Evolutionary conservation across 208 protist species (phyloP).

Genomic region (Wallacemonas sp.): DNA sequence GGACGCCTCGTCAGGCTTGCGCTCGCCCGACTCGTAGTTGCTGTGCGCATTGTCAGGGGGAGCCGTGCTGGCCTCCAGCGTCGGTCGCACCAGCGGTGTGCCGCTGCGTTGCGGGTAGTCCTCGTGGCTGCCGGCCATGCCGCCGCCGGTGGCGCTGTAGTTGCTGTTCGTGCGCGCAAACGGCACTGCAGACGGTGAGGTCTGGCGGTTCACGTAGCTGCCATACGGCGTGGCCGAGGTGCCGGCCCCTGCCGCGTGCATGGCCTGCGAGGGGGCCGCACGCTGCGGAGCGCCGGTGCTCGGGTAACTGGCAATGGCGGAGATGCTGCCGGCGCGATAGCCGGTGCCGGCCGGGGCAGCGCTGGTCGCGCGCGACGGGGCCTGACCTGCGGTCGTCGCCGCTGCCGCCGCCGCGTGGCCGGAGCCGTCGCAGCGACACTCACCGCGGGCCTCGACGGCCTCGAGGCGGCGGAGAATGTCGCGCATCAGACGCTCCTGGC

Average conservation of each 20-base stretch:
- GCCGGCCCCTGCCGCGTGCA: background rate
- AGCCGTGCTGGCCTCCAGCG: constrained; percentile 34
- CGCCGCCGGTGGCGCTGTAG: constrained; percentile 17
- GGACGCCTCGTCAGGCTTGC: constrained; percentile 53
- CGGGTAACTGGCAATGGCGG: background rate
- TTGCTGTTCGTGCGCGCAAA: constrained; percentile 22
- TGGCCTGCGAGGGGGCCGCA: background rate
- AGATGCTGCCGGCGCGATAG: constrained; percentile 5
- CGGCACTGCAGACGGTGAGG: constrained; percentile 14
- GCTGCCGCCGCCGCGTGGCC: constrained; percentile 17
- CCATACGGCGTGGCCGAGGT: constrained; percentile 5
- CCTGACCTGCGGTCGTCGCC: background rate
- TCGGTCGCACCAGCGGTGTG: constrained; percentile 37
- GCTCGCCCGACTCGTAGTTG: constrained; percentile 55
- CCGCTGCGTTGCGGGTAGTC: constrained; percentile 29
- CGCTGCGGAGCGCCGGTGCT: background rate
- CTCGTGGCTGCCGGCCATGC: constrained; percentile 14
- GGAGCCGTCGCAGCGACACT: constrained; percentile 37
- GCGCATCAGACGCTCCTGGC: constrained; percentile 31
- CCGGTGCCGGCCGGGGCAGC: background rate
- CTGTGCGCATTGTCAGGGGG: constrained; percentile 58
- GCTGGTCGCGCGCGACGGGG: background rate
- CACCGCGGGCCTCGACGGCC: constrained; percentile 50
- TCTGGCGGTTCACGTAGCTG: constrained; percentile 14
- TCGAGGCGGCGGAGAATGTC: constrained; percentile 46